phyloP scores from a whole-genome alignment of 352 stramenopile genomes.

The Globisporangium camurandrum region DNA sequence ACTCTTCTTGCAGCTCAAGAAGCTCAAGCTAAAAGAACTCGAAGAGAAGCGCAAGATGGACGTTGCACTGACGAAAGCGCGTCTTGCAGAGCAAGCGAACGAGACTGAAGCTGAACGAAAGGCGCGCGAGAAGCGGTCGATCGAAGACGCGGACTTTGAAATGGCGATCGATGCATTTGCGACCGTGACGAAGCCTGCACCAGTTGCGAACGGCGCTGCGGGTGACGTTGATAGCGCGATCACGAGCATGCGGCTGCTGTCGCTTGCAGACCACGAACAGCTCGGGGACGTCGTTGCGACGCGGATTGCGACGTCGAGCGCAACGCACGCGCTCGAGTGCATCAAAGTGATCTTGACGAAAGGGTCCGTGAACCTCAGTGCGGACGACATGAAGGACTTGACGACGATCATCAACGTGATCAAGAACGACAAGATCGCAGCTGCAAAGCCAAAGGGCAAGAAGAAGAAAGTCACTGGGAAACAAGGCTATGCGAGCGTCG shows the following conservation, averaged over 20 bases:
- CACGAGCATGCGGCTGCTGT: conserved; percentile 53
- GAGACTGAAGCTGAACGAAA: conserved; percentile 56
- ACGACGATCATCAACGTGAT: conserved; percentile 84
- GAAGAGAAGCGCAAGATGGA: conserved; percentile 78
- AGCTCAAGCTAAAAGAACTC: conserved; percentile 82
- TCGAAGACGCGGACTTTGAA: conserved; percentile 71
- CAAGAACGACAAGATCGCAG: conserved; percentile 84
- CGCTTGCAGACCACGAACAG: conserved; percentile 67
- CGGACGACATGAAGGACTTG: conserved; percentile 83
- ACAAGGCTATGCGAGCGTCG: conserved; percentile 77
- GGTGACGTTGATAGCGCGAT: conserved; percentile 42
- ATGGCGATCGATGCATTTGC: conserved; percentile 70
- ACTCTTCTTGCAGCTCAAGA: conserved; percentile 44
- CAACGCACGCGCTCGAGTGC: conserved; percentile 70
- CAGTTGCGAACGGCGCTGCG: conserved; percentile 11
- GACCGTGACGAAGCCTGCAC: conserved; percentile 28
- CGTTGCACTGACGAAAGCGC: conserved; percentile 64
- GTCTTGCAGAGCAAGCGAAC: conserved; percentile 59
- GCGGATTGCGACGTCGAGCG: conserved; percentile 51
- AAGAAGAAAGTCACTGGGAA: conserved; percentile 81
- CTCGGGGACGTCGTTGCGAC: conserved; percentile 55
- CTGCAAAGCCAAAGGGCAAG: conserved; percentile 77
- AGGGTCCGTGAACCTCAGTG: conserved; percentile 67
- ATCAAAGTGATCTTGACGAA: conserved; percentile 81
- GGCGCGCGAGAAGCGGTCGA: conserved; percentile 47